phyloP scores from a whole-genome alignment of 306 rosid species.

The Acmispon strigosus region DNA sequence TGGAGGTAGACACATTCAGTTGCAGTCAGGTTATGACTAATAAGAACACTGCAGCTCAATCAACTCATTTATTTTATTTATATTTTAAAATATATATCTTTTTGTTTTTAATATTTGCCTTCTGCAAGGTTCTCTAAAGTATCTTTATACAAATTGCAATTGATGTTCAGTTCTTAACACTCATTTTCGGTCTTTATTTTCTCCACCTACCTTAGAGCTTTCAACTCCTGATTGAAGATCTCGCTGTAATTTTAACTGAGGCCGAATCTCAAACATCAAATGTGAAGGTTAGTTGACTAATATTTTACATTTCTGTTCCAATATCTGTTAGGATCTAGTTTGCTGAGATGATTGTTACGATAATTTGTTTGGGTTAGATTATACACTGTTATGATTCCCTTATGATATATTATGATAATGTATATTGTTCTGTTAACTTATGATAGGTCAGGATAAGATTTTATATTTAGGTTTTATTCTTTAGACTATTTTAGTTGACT shows the following conservation, averaged over 20 bases:
- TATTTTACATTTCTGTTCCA: not conserved
- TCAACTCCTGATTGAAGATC: conserved; percentile 56
- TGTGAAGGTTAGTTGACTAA: conserved; percentile 45
- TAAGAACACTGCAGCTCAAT: not conserved
- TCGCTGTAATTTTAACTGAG: conserved; percentile 40
- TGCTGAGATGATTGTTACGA: too few relatives aligned
- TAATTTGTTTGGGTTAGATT: too few relatives aligned
- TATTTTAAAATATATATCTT: not conserved
- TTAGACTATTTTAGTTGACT: too few relatives aligned
- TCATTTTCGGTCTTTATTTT: conserved; percentile 4
- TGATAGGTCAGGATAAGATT: too few relatives aligned
- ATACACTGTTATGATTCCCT: too few relatives aligned
- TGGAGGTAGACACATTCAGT: not conserved
- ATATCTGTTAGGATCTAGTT: too few relatives aligned
- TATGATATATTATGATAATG: too few relatives aligned
- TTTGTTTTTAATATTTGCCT: not conserved
- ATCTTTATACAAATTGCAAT: not conserved
- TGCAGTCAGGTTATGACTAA: not conserved
- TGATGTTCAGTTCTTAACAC: not conserved
- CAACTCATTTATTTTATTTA: not conserved
- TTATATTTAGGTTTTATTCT: too few relatives aligned
- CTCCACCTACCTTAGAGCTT: conserved; percentile 40
- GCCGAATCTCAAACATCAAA: conserved; percentile 38
- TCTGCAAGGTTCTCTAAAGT: not conserved
- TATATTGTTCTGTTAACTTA: too few relatives aligned